phyloP scores from a whole-genome alignment of 2,329 filamentous ascomycete species.

The Triangularia verruculosa region DNA sequence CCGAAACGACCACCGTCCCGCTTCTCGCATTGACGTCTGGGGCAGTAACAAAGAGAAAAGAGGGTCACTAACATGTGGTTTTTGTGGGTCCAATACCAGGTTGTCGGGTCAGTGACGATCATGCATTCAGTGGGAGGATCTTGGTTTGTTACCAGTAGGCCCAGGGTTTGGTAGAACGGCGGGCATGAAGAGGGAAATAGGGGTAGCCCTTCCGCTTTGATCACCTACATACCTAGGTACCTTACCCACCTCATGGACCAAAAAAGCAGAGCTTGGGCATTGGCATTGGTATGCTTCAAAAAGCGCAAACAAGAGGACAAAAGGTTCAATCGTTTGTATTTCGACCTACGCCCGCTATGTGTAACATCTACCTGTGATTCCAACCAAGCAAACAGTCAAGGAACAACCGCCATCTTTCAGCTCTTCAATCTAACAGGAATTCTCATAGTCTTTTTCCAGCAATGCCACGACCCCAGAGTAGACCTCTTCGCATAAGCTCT shows the following conservation, averaged over 20 bases:
- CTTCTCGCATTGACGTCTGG: background rate
- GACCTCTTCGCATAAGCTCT: conserved; percentile 7
- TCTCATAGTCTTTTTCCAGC: conserved; percentile 7
- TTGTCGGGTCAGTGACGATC: background rate
- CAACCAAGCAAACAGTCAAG: too few relatives aligned
- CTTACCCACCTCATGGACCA: too few relatives aligned
- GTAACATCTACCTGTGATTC: too few relatives aligned
- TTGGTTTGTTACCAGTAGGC: too few relatives aligned
- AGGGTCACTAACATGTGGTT: background rate
- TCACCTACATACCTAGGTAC: too few relatives aligned
- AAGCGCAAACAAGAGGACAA: too few relatives aligned
- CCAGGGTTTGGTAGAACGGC: background rate
- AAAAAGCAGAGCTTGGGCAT: too few relatives aligned
- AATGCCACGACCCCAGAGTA: conserved; percentile 8
- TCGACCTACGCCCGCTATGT: too few relatives aligned
- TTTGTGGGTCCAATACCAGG: background rate
- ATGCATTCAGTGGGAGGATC: background rate
- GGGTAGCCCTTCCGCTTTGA: too few relatives aligned
- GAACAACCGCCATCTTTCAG: too few relatives aligned
- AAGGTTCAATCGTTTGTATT: too few relatives aligned
- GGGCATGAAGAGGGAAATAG: background rate
- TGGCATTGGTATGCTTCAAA: too few relatives aligned
- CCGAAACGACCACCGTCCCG: background rate
- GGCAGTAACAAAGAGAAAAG: background rate
- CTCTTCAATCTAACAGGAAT: conserved; percentile 4